Evolutionary conservation across 2,329 filamentous ascomycete genomes (phyloP), one percentile per base, ranked within the genome.

Genomic region (Penicillium sp.): DNA sequence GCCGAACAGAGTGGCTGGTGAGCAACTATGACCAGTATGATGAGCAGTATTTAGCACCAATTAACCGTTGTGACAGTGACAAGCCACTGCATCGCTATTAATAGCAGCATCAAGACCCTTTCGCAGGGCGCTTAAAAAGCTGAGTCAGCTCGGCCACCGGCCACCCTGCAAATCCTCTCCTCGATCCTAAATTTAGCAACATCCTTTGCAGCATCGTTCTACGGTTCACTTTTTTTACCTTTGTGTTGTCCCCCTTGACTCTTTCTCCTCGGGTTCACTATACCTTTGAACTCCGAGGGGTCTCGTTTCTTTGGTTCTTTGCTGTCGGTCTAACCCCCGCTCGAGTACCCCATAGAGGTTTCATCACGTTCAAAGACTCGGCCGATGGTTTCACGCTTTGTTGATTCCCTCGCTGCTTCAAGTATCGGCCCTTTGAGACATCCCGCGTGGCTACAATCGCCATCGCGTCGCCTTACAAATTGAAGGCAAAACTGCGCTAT

Each of bases 161-260:
- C 38, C 38, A 40, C 38, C 38, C 38, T 40, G 38, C 38, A 40
- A 40, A 40, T 40, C 47, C 40, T 52, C 44, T 49, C 56, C 46
- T 54, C 55, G 59, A 62, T 63, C 61, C 63, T 65, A 65, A 63
- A 60, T 64, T 64, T 65, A 65, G 63, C 63, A 65, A 60, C 61
- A 64, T 62, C 60, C 60, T 63, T 62, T 65, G 62, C 63, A 65
- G 62, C 63, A 54, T 60, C 61, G 42, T 55, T 49, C 55, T 58
- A 52, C 57, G 54, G 51, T 55, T 52, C 47, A 47, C 56, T 36
- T 51, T 27, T 50, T 48, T 48, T 32, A 22, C 32, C 39, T 50
- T 55, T 44, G 18, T 51, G n/a, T 49, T 18, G 32, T 38, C 21
- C 45, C 14, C 46, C 46, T 49, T 56, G 24, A n/a, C 45, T 13